Evolutionary conservation across 1,139 yeast genomes (phyloP), one percentile per base, ranked within the genome.

Genomic region (Torulaspora pretoriensis): DNA sequence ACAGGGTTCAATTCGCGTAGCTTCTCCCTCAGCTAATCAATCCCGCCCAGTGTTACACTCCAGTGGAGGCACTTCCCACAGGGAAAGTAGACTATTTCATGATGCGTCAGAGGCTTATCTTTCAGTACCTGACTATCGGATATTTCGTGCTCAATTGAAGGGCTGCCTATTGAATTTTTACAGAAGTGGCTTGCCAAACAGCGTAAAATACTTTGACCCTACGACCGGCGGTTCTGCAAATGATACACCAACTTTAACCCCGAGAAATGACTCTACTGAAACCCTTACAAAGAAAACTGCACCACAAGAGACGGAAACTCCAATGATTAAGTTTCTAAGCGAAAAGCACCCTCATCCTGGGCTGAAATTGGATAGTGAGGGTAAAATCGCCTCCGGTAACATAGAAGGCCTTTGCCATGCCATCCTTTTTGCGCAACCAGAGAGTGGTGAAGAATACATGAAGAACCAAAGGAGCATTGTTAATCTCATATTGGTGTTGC

Each of bases 391-490:
- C 8, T 70, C 72, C 23, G 84, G 84, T 12, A 62, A 87, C 1
- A 62, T 80, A 13, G 96, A 87, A 60, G 76, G 89, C 33, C 71
- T 88, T 34, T 75, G 89, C 49, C 96, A 88, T 63, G 78, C 85
- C 8, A 69, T 85, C 27, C 64, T 87, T 6, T 86, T 86, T 64
- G 72, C 45, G n/a, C 43, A 48, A 27, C 47, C 52, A 1, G 40
- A 69, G 52, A 68, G 69, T 29, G 48, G 61, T 24, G 68, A 64
- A 17, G 69, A 68, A 47, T 67, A 64, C 60, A 36, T 61, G 71
- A 30, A 70, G 76, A 3, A 60, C 16, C 51, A 53, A 22, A 50
- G 51, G 61, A 49, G 44, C 25, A 48, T 56, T 9, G 42, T 55
- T 22, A 77, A 78, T 43, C 66, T 84, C 4, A 67, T 83, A 22